Base-by-base conservation (phyloP, 495 filamentous ascomycete species). In the Polyplosphaeria fusca region DNA sequence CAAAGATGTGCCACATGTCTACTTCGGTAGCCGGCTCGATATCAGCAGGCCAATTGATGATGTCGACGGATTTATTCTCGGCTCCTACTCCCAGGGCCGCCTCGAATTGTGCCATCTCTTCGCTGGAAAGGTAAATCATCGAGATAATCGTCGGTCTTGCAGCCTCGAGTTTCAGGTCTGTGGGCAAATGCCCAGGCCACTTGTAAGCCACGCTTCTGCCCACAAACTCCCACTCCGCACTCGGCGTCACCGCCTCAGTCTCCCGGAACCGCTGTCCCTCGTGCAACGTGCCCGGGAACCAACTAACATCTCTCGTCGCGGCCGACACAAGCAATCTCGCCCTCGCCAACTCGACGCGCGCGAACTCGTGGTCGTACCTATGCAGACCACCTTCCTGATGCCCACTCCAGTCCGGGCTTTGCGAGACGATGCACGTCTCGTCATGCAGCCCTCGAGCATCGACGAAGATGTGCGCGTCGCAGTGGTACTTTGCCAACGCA, bases 1-100 rank as follows among this genome's bases (percentile, higher is more conserved):
- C 35, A 27, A 52, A 52, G 20, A 52, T 52, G 18, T 41, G 18
- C 48, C 48, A 52, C 35, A 52, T 39, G 32, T 52, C 48, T n/a
- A 16, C 18, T 24, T 24, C 19, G 19, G 16, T 22, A 35, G 19
- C 48, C 25, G 48, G 48, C 5, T 23, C 48, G 32, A 41, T 41
- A 26, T 19, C 48, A 9, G 32, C 23, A 1, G 48, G 48, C 48
- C 48, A 52, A 20, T 52, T 52, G 48, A 40, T 24, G 30, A 52
- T 52, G 14, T 52, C 25, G 3, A 27, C 16, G 7, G 48, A 18
- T 5, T 7, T 14, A 35, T 35, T 7, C 7, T 25, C 48, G 12
- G 18, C 19, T 22, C 41, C 35, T n/a, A 7, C 9, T 11, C 16
- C 16, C 12, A 52, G 39, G 1, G 24, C 35, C 2, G 18, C 25